phyloP scores from a whole-genome alignment of 805 yeast genomes.

The Ogataea corticis region DNA sequence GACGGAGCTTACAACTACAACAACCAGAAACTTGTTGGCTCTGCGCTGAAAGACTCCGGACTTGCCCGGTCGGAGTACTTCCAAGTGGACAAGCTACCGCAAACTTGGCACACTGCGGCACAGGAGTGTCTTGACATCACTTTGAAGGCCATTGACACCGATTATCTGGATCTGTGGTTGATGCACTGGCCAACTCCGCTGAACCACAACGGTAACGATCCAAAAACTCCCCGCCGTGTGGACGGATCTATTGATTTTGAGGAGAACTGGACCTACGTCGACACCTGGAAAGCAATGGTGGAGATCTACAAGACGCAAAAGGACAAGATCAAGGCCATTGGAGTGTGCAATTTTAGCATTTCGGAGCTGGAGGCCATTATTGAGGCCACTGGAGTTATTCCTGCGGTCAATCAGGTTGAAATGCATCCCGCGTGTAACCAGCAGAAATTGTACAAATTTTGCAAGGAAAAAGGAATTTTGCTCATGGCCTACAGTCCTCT shows the following conservation, averaged over 20 bases:
- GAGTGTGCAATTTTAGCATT: conserved; percentile 41
- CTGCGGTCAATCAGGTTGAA: conserved; percentile 48
- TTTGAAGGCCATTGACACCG: conserved; percentile 37
- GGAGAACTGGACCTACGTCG: conserved; percentile 51
- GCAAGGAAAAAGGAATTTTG: conserved; percentile 32
- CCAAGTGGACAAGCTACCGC: conserved; percentile 20
- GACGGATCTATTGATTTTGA: conserved; percentile 24
- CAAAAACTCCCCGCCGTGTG: conserved; percentile 29
- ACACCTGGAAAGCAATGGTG: conserved; percentile 67
- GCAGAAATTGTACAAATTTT: conserved; percentile 32
- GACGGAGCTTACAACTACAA: conserved; percentile 43
- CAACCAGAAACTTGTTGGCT: conserved; percentile 43
- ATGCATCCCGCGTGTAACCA: conserved; percentile 45
- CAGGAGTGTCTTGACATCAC: conserved; percentile 39
- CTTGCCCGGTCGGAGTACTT: conserved; percentile 15
- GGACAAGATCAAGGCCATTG: conserved; percentile 43
- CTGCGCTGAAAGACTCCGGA: conserved; percentile 33
- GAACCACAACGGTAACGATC: conserved; percentile 25
- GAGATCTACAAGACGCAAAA: conserved; percentile 58
- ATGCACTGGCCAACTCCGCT: conserved; percentile 48
- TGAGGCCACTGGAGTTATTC: conserved; percentile 36
- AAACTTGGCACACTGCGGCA: conserved; percentile 33
- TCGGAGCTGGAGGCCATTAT: conserved; percentile 36
- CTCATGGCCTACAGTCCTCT: conserved; percentile 46
- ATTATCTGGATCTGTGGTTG: conserved; percentile 46